Conservation (phyloP, 2,329 filamentous ascomycete genomes). For the Chaetomiaceae sp. region DNA sequence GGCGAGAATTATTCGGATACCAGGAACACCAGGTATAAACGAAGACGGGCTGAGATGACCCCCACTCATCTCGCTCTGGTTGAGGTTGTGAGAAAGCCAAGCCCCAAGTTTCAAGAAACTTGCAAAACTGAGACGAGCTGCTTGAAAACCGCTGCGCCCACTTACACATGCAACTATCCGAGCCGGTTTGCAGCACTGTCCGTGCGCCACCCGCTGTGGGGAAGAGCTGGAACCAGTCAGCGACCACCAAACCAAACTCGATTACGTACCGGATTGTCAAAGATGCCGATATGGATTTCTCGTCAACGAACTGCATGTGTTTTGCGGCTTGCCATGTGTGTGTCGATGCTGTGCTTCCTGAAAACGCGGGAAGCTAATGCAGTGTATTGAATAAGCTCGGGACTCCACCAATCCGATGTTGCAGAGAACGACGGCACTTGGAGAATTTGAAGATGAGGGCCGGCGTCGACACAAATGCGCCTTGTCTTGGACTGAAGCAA, state of each 20-base stretch:
- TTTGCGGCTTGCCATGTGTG: too few relatives aligned
- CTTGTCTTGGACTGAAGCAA: too few relatives aligned
- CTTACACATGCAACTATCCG: conserved; percentile 16
- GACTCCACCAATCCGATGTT: neutral
- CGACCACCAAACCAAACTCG: conserved; percentile 14
- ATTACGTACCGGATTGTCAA: conserved; percentile 21
- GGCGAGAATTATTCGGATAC: too few relatives aligned
- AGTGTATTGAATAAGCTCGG: neutral
- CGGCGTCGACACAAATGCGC: too few relatives aligned
- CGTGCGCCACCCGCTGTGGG: conserved; percentile 6
- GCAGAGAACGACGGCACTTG: too few relatives aligned
- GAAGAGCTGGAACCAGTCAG: conserved; percentile 13
- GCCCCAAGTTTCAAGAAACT: too few relatives aligned
- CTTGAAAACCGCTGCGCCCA: too few relatives aligned
- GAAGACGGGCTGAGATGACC: too few relatives aligned
- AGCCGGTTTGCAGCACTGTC: neutral
- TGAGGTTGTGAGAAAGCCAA: too few relatives aligned
- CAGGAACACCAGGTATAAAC: too few relatives aligned
- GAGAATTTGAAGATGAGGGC: too few relatives aligned
- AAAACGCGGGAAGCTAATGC: conserved; percentile 5
- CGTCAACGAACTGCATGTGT: neutral
- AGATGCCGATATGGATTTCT: conserved; percentile 9
- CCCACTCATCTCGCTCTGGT: too few relatives aligned
- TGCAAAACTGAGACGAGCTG: neutral
- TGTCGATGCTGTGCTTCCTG: neutral